A percentile compares a stretch with the other conserved stretches of the same genome.
phyloP scores from a whole-genome alignment of 2,329 filamentous ascomycete species.

The Colletotrichum simmondsii region DNA sequence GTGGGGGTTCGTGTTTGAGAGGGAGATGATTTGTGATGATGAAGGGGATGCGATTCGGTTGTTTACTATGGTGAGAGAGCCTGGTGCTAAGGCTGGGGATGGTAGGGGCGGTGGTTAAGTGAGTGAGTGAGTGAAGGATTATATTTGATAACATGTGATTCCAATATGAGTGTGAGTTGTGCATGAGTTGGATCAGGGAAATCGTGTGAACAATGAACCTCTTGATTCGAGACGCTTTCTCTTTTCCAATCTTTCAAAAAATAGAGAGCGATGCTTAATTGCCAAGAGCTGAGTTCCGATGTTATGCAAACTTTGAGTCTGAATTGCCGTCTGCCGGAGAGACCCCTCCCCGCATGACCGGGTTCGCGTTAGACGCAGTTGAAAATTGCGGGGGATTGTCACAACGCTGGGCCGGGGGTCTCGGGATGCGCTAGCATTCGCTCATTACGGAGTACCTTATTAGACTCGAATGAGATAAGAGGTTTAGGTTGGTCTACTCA shows the following conservation, averaged over 20 bases:
- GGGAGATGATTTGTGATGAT: conserved; percentile 75
- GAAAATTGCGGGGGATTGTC: not conserved
- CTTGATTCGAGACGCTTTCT: too few species aligned
- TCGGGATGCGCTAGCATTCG: not conserved
- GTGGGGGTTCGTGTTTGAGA: conserved; percentile 74
- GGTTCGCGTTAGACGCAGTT: not conserved
- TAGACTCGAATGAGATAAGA: too few species aligned
- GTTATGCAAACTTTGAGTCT: not conserved
- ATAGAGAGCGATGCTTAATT: too few species aligned
- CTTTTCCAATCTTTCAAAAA: too few species aligned
- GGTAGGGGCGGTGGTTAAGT: not conserved
- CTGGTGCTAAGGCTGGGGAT: conserved; percentile 30
- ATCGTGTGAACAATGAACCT: too few species aligned
- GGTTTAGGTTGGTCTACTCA: too few species aligned
- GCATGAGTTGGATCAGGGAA: too few species aligned
- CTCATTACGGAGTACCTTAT: too few species aligned
- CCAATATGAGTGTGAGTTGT: not conserved
- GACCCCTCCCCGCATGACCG: not conserved
- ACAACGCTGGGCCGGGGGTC: not conserved
- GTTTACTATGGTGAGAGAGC: conserved; percentile 59
- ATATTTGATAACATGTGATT: not conserved
- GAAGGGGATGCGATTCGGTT: conserved; percentile 65
- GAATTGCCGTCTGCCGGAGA: not conserved
- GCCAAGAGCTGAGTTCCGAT: not conserved
- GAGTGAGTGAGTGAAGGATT: not conserved